These are phyloP conservation scores for Samsoniella hepiali DNA, from an alignment of 2,329 filamentous ascomycete genomes.

Conservation along the genomic window DNA sequence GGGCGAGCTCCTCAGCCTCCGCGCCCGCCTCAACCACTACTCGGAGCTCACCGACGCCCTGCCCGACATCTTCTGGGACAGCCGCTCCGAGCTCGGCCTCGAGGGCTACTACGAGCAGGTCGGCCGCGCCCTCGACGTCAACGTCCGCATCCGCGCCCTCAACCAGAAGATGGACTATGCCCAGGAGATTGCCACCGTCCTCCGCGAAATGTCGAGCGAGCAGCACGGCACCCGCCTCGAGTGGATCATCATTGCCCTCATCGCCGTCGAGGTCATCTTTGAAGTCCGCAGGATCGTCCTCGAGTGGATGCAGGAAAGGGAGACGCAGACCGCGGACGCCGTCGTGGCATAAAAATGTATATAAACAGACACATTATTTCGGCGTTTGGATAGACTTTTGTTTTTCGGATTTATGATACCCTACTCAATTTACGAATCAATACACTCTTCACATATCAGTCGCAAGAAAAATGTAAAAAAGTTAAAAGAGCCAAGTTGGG, in stretches of 20 bases:
- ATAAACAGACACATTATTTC: neutral
- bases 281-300: slow-evolving; percentile 73
- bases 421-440: slow-evolving; percentile 13
- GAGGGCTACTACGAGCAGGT: slow-evolving; percentile 96
- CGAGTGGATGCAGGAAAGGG: slow-evolving; percentile 48
- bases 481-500: neutral
- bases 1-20: slow-evolving; percentile 82
- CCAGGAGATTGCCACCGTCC: slow-evolving; percentile 85
- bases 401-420: slow-evolving; percentile 15
- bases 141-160: slow-evolving; percentile 81
- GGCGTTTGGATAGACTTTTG: slow-evolving; percentile 6
- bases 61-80: slow-evolving; percentile 97
- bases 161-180: slow-evolving; percentile 99
- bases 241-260: slow-evolving; percentile 93
- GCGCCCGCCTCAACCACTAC: slow-evolving; percentile 93
- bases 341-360: neutral
- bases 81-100: slow-evolving; percentile 78
- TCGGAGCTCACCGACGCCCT: slow-evolving; percentile 93
- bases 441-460: neutral
- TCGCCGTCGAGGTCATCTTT: slow-evolving; percentile 87
- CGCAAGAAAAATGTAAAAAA: neutral
- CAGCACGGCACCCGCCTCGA: slow-evolving; percentile 85
- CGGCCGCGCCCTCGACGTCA: slow-evolving; percentile 84
- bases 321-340: slow-evolving; percentile 18
- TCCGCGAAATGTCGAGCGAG: slow-evolving; percentile 85